A percentile compares a stretch with the other conserved stretches of the same genome.
phyloP scores from a whole-genome alignment of 257 asterid genomes.

The Primulina eburnea region DNA sequence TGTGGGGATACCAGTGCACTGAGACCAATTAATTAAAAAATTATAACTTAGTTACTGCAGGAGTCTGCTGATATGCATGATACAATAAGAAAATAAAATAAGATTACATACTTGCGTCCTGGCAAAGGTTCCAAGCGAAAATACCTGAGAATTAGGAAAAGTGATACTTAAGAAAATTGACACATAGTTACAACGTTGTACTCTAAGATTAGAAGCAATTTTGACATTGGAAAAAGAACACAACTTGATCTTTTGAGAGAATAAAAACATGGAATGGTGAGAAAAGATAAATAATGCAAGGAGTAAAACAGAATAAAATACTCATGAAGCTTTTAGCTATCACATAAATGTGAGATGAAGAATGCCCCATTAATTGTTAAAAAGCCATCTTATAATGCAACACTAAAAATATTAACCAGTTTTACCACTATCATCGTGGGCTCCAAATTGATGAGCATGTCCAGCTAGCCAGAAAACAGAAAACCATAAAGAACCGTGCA shows the following conservation, averaged over 20 bases:
- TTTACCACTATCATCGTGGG: constrained; percentile 1
- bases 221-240: constrained; percentile 5
- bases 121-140: constrained; percentile 94
- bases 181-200: not conserved
- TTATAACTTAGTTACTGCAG: constrained; percentile 7
- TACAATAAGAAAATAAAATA: constrained; percentile 10
- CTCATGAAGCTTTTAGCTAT: constrained; percentile 12
- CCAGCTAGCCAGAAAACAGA: not conserved
- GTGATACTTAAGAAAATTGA: not conserved
- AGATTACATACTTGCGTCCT: constrained; percentile 81
- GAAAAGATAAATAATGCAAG: not conserved
- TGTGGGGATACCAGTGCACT: constrained; percentile 85
- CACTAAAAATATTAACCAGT: not conserved
- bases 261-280: not conserved
- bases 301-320: constrained; percentile 15
- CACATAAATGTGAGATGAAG: not conserved
- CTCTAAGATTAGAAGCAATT: constrained; percentile 5
- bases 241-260: not conserved
- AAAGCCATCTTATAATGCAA: not conserved
- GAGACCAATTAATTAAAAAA: constrained; percentile 33
- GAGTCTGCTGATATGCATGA: constrained; percentile 11
- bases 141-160: constrained; percentile 50
- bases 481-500: constrained; percentile 9
- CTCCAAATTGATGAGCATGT: constrained; percentile 6
- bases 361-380: constrained; percentile 10